Evolutionary conservation across 371 early-diverging fungal genomes (phyloP).

Genomic region (Mucor mucedo): DNA sequence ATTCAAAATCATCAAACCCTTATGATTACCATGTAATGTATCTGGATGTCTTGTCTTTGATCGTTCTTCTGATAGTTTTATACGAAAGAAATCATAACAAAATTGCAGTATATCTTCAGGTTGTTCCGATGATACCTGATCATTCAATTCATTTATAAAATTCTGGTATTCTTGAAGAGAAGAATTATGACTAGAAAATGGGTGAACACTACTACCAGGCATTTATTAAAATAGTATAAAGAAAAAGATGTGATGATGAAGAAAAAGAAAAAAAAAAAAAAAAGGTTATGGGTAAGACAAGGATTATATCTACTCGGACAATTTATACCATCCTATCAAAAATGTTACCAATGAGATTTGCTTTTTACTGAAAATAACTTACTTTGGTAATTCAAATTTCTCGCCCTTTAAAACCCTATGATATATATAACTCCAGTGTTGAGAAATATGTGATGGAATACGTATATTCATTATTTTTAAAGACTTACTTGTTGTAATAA

Average conservation of each 20-base stretch:
- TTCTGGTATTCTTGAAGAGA: constrained; percentile 25
- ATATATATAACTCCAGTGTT: not conserved
- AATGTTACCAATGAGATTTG: constrained; percentile 2
- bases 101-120: constrained; percentile 85
- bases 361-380: not conserved
- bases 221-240: constrained; percentile 8
- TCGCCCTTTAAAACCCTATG: constrained; percentile 80
- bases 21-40: not conserved
- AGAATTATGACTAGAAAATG: constrained; percentile 4
- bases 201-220: constrained; percentile 6
- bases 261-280: constrained; percentile 6
- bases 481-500: constrained; percentile 74
- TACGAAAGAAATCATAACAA: constrained; percentile 83
- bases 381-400: constrained; percentile 74
- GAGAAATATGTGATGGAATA: not conserved
- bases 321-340: constrained; percentile 15
- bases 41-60: constrained; percentile 15
- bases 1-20: not conserved
- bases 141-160: constrained; percentile 34
- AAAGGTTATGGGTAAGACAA: not conserved
- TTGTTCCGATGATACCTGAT: constrained; percentile 23
- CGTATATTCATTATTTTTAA: too few relatives aligned
- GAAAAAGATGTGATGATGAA: not conserved
- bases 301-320: constrained; percentile 9
- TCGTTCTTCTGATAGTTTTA: constrained; percentile 68